A percentile compares a stretch with the other conserved stretches of the same genome.
These are phyloP conservation scores for Penicillium freii DNA, from an alignment of 2,329 filamentous ascomycete species.

Conservation along the genomic window DNA sequence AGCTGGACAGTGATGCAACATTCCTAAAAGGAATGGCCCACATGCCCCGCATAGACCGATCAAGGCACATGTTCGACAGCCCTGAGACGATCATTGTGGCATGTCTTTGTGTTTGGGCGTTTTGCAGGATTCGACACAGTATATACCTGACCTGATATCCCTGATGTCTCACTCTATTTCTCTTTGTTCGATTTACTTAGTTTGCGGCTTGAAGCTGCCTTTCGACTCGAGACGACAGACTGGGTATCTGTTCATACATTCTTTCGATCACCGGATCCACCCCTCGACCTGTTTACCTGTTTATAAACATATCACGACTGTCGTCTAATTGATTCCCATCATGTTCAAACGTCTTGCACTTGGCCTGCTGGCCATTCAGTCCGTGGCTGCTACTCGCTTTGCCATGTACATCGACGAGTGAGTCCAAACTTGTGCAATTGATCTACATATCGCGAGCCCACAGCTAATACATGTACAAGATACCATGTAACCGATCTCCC, in stretches of 20 bases:
- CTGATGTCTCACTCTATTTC: background rate
- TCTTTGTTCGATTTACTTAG: background rate
- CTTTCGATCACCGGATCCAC: background rate
- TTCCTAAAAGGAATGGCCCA: slow-evolving; percentile 13
- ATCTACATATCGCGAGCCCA: background rate
- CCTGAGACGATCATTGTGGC: slow-evolving; percentile 8
- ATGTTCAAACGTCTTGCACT: slow-evolving; percentile 31
- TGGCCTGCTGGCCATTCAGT: slow-evolving; percentile 33
- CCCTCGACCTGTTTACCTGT: background rate
- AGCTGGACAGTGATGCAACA: background rate
- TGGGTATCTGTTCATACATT: background rate
- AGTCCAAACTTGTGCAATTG: slow-evolving; percentile 12
- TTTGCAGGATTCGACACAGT: background rate
- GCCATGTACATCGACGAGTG: slow-evolving; percentile 52
- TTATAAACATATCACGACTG: background rate
- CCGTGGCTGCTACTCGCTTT: slow-evolving; percentile 32
- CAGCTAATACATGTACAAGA: slow-evolving; percentile 28
- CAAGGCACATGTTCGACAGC: background rate
- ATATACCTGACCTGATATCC: slow-evolving; percentile 5
- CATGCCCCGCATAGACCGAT: background rate
- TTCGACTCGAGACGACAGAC: background rate
- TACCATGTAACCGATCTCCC: slow-evolving; percentile 44
- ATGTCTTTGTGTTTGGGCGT: background rate
- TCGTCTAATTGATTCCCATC: background rate
- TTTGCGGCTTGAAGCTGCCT: slow-evolving; percentile 9